phyloP scores from a whole-genome alignment of 345 rosid species.

The Populus tremula region DNA sequence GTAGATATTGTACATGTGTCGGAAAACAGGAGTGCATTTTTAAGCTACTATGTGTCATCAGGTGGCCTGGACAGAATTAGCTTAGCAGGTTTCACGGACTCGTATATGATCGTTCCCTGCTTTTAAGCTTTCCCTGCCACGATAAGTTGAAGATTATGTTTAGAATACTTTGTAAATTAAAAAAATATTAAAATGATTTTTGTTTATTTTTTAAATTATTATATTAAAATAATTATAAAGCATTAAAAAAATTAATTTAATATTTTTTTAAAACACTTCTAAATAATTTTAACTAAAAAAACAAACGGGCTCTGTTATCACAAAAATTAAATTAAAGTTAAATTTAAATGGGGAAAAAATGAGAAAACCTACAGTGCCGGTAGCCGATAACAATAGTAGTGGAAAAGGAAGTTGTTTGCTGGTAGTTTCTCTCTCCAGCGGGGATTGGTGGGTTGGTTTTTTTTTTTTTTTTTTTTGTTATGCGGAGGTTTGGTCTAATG shows the following conservation, averaged over 20 bases:
- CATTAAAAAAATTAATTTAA: no score
- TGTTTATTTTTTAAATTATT: no score
- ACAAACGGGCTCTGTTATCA: neutral
- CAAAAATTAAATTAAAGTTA: neutral
- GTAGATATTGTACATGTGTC: slow-evolving; percentile 38
- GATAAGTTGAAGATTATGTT: neutral
- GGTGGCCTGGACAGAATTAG: slow-evolving; percentile 33
- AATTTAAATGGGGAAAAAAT: no score
- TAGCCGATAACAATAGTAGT: no score
- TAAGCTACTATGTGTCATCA: slow-evolving; percentile 17
- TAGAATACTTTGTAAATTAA: no score
- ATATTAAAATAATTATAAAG: no score
- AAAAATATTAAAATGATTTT: no score
- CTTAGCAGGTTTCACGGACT: slow-evolving; percentile 35
- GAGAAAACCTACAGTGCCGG: no score
- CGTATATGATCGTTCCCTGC: slow-evolving; percentile 18
- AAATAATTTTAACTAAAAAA: no score
- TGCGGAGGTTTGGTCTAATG: slow-evolving; percentile 53
- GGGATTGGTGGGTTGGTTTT: neutral
- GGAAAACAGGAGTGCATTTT: slow-evolving; percentile 18
- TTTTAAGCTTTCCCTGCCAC: neutral
- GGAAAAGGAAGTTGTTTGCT: neutral
- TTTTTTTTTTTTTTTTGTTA: slow-evolving; percentile 4
- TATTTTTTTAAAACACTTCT: no score
- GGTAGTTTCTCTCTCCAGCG: neutral